phyloP scores from a whole-genome alignment of 1,139 yeast genomes.

The Diutina scorzettiae region DNA sequence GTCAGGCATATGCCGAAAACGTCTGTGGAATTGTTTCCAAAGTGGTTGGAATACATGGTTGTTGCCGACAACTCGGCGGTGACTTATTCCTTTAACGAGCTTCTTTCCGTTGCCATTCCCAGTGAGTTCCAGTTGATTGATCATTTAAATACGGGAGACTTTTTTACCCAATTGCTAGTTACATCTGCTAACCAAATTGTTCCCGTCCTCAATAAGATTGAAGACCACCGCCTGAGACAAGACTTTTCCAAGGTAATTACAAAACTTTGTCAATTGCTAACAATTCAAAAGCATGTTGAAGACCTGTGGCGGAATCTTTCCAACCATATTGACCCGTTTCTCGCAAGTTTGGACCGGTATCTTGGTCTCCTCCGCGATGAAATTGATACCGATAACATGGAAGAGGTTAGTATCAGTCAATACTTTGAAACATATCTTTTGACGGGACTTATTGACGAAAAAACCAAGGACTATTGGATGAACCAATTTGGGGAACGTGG shows the following conservation, averaged over 20 bases:
- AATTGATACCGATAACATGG: neutral
- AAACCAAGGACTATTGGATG: conserved; percentile 28
- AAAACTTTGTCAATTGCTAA: conserved; percentile 8
- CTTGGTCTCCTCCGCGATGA: conserved; percentile 14
- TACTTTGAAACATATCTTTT: conserved; percentile 38
- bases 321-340: conserved; percentile 29
- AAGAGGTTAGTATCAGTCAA: conserved; percentile 8
- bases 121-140: conserved; percentile 9
- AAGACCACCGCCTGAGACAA: neutral
- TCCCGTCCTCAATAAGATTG: neutral
- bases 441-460: conserved; percentile 42
- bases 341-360: conserved; percentile 26
- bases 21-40: neutral
- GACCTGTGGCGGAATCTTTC: conserved; percentile 26
- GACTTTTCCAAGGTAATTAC: neutral
- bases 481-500: conserved; percentile 61
- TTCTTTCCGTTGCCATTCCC: conserved; percentile 18
- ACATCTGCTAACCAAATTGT: conserved; percentile 5
- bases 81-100: conserved; percentile 22
- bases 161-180: conserved; percentile 21
- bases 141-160: conserved; percentile 13
- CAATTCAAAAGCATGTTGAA: conserved; percentile 21
- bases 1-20: conserved; percentile 19
- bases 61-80: conserved; percentile 14
- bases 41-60: conserved; percentile 16